These are phyloP conservation scores for Ogataea paraovalis DNA, from an alignment of 805 yeast species.

Conservation along the genomic window DNA sequence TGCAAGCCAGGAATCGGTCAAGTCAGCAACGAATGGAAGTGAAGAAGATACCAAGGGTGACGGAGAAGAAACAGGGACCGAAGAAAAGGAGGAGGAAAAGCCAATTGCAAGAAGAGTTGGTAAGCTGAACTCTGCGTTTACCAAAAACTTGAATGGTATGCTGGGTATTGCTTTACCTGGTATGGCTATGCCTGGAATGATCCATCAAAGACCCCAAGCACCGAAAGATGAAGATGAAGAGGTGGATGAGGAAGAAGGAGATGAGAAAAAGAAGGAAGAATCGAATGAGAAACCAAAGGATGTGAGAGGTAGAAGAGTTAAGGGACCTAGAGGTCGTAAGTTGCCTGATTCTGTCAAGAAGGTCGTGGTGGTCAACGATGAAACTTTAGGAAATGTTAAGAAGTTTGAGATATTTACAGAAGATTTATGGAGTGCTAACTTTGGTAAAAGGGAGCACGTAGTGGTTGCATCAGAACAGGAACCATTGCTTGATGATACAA, in stretches of 20 bases:
- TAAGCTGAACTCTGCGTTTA: conserved; percentile 40
- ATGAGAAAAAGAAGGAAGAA: conserved; percentile 7
- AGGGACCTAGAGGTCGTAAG: conserved; percentile 72
- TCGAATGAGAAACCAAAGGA: conserved; percentile 26
- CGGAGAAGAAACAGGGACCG: conserved; percentile 1
- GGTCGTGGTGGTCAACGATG: conserved; percentile 35
- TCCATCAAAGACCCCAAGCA: conserved; percentile 15
- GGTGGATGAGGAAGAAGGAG: conserved; percentile 12
- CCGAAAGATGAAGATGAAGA: conserved; percentile 1
- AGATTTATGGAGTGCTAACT: conserved; percentile 36
- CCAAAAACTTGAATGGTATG: conserved; percentile 56
- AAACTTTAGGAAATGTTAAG: conserved; percentile 25
- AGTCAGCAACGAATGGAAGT: not conserved
- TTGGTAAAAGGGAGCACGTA: conserved; percentile 6
- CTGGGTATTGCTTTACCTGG: conserved; percentile 50
- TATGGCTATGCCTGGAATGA: conserved; percentile 52
- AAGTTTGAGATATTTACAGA: conserved; percentile 32
- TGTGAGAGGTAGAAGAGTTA: conserved; percentile 50
- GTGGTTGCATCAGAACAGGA: no score
- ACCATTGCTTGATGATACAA: no score
- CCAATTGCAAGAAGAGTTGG: conserved; percentile 8
- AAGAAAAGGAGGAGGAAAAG: conserved; percentile 4
- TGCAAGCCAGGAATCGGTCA: not conserved
- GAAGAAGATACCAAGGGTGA: not conserved
- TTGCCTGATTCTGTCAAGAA: conserved; percentile 55